A percentile compares a stretch with the other conserved stretches of the same genome.
Conservation (phyloP, 495 filamentous ascomycete species). For the Parachaetomium inaequale region DNA sequence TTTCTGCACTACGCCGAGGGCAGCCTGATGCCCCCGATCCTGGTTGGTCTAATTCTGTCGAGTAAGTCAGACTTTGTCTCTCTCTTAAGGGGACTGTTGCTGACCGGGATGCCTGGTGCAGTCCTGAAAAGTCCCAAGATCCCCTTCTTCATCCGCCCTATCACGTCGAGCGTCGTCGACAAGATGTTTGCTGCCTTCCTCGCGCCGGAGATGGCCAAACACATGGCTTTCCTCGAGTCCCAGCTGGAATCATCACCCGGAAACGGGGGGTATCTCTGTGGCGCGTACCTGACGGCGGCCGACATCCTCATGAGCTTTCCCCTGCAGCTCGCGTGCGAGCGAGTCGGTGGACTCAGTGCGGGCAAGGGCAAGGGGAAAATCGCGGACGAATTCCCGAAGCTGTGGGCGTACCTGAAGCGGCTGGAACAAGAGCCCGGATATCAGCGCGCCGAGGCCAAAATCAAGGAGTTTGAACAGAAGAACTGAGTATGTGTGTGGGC, state of each 20-base stretch:
- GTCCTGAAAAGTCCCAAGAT: conserved; percentile 58
- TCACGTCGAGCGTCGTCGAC: conserved; percentile 61
- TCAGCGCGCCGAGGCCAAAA: conserved; percentile 51
- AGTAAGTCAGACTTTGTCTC: conserved; percentile 13
- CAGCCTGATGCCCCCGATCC: conserved; percentile 28
- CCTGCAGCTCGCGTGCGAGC: conserved; percentile 55
- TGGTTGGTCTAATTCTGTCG: conserved; percentile 19
- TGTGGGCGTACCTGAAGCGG: conserved; percentile 59
- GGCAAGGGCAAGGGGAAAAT: conserved; percentile 25
- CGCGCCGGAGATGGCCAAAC: conserved; percentile 56
- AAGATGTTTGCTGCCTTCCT: conserved; percentile 60
- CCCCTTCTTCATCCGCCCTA: conserved; percentile 82
- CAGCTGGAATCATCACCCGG: conserved; percentile 57
- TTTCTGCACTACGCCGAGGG: conserved; percentile 77
- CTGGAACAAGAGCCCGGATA: conserved; percentile 62
- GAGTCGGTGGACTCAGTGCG: conserved; percentile 47
- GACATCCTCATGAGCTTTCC: conserved; percentile 82
- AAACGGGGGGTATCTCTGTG: conserved; percentile 67
- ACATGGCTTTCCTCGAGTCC: conserved; percentile 69
- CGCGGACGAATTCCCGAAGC: conserved; percentile 35
- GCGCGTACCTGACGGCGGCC: conserved; percentile 65
- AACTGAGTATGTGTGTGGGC: neutral
- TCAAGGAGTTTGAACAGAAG: conserved; percentile 51
- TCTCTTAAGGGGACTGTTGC: neutral
- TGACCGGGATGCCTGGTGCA: neutral